Conservation (phyloP, 2,329 filamentous ascomycete species). For the Talaromyces sp. region DNA sequence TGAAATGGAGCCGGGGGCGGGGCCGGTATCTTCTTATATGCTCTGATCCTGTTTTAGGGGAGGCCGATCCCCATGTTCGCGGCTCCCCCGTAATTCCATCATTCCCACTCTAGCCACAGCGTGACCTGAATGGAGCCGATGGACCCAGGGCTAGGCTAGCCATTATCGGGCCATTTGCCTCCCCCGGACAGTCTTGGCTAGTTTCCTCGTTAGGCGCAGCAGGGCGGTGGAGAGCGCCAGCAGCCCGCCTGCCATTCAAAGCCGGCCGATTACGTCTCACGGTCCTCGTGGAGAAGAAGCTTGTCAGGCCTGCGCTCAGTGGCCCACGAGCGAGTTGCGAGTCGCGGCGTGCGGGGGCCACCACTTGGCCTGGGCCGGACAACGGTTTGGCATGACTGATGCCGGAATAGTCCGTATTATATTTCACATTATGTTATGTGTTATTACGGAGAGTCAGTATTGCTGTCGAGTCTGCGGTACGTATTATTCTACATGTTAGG, state of each 20-base stretch:
- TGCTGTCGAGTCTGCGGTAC: not conserved
- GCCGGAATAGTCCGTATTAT: not conserved
- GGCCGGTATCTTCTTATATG: slow-evolving; percentile 10
- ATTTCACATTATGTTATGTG: not conserved
- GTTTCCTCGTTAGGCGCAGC: not conserved
- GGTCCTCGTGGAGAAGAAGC: not conserved
- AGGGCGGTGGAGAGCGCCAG: not conserved
- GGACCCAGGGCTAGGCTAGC: not conserved
- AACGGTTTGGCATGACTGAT: not conserved
- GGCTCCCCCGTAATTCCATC: not conserved
- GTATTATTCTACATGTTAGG: not conserved
- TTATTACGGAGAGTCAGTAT: not conserved
- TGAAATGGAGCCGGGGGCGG: slow-evolving; percentile 9
- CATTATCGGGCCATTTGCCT: not conserved
- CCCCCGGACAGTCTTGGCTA: not conserved
- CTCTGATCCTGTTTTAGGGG: not conserved
- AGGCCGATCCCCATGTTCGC: not conserved
- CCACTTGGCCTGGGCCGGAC: not conserved
- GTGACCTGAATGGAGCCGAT: not conserved
- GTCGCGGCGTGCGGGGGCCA: not conserved
- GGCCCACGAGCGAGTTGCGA: not conserved
- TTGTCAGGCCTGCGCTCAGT: not conserved
- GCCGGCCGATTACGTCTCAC: not conserved
- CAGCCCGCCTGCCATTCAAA: not conserved
- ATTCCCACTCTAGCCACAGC: slow-evolving; percentile 1